Conservation (phyloP, 352 stramenopile species). For the Globisporangium cederbergense region DNA sequence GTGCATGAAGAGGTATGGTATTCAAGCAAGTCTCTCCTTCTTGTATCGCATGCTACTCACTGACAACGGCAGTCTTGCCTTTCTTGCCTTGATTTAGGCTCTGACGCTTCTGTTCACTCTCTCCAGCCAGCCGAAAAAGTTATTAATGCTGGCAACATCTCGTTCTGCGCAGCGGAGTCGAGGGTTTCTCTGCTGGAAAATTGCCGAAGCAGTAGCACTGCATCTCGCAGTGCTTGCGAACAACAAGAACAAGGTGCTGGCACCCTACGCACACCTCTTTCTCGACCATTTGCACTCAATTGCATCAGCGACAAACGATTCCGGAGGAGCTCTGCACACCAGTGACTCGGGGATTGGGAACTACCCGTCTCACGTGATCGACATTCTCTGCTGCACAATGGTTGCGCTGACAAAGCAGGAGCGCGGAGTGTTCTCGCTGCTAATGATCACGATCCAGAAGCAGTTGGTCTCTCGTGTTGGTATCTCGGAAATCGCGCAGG, state of each 20-base stretch:
- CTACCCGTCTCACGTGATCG: conserved; percentile 63
- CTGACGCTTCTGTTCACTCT: conserved; percentile 67
- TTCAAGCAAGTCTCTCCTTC: background rate
- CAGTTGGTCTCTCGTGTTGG: conserved; percentile 53
- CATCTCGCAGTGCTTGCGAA: conserved; percentile 42
- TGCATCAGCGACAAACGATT: conserved; percentile 33
- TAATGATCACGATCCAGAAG: conserved; percentile 88
- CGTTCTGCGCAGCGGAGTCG: conserved; percentile 29
- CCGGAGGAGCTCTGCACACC: background rate
- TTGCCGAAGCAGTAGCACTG: conserved; percentile 49
- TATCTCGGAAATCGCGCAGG: conserved; percentile 8
- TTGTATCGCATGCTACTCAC: background rate
- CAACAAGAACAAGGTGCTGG: conserved; percentile 34
- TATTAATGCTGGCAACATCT: conserved; percentile 44
- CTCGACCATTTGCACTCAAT: conserved; percentile 78
- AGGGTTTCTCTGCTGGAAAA: conserved; percentile 53
- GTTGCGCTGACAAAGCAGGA: conserved; percentile 60
- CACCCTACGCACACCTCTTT: conserved; percentile 67
- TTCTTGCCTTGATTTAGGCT: conserved; percentile 27
- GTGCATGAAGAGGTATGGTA: conserved; percentile 59
- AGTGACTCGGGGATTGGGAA: conserved; percentile 15
- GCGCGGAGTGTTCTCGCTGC: conserved; percentile 59
- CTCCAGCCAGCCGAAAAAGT: conserved; percentile 57
- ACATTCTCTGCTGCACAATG: conserved; percentile 71
- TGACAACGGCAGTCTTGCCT: background rate